Conservation (phyloP, 176 grass and related monocot genomes). For the Musa beccarii region DNA sequence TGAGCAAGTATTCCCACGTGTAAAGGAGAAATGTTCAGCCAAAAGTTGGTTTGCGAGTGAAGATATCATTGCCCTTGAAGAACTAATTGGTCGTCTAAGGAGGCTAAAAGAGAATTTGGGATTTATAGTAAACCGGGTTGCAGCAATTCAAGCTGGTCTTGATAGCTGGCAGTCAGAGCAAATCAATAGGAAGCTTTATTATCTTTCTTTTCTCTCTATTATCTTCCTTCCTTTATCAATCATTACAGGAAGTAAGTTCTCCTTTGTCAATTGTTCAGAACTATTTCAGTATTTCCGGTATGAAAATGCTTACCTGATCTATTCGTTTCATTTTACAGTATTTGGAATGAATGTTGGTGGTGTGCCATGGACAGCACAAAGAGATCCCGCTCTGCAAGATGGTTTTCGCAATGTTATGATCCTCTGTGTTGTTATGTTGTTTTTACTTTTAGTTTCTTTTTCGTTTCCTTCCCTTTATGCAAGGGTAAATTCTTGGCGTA, state of each 20-base stretch:
- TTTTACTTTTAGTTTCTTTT: conserved; percentile 62
- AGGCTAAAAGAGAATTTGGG: conserved; percentile 88
- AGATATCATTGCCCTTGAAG: conserved; percentile 63
- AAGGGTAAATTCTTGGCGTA: conserved; percentile 51
- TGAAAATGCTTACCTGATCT: too few relatives aligned
- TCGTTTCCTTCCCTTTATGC: conserved; percentile 71
- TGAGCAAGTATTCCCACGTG: conserved; percentile 81
- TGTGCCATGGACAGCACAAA: conserved; percentile 86
- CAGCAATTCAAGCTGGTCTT: conserved; percentile 80
- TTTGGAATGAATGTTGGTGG: conserved; percentile 94
- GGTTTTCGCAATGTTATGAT: conserved; percentile 87
- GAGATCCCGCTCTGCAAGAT: conserved; percentile 40
- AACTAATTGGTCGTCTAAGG: conserved; percentile 73
- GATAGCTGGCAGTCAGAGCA: conserved; percentile 94
- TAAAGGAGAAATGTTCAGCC: conserved; percentile 72
- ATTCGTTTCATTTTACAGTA: conserved; percentile 26
- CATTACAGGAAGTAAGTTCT: conserved; percentile 69
- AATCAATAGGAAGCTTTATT: conserved; percentile 89
- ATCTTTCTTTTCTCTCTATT: conserved; percentile 86
- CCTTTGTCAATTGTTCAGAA: too few relatives aligned
- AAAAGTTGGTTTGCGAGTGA: conserved; percentile 73
- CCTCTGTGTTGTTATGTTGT: conserved; percentile 52
- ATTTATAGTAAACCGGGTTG: conserved; percentile 71
- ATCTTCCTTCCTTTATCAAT: conserved; percentile 91
- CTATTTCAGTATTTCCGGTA: background rate